phyloP scores from a whole-genome alignment of 225 moss, liverwort and hornwort genomes.

The Pseudisothecium myosuroides region DNA sequence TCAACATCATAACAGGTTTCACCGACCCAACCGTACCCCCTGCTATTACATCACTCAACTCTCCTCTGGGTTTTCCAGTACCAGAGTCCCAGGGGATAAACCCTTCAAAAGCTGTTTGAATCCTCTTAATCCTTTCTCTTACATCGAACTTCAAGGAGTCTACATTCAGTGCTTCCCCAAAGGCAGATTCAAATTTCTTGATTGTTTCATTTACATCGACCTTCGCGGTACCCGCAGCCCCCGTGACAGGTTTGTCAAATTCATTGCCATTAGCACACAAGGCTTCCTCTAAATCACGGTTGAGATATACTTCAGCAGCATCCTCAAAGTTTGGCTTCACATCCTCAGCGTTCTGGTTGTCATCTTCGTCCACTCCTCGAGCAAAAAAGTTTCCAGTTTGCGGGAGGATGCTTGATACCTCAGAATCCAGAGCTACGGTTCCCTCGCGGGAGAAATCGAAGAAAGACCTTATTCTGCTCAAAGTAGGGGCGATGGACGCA shows the following conservation, averaged over 20 bases:
- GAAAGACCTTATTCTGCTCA: conserved; percentile 6
- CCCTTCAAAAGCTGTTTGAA: conserved; percentile 7
- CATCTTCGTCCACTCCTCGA: background rate
- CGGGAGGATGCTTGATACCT: background rate
- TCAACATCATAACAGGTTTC: background rate
- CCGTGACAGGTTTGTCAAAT: background rate
- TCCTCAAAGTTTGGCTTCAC: background rate
- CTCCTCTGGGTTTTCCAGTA: background rate
- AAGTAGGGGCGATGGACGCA: background rate
- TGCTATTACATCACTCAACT: background rate
- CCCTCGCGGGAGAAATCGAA: background rate
- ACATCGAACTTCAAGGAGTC: conserved; percentile 10
- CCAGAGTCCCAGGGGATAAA: conserved; percentile 5
- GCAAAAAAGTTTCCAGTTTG: background rate
- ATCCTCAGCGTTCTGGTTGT: background rate
- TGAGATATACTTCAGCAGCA: background rate
- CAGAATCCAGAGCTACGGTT: background rate
- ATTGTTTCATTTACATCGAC: conserved; percentile 8
- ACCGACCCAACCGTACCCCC: background rate
- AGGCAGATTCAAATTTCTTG: conserved; percentile 1
- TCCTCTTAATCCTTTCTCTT: conserved; percentile 5
- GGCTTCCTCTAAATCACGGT: background rate
- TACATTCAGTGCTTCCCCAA: background rate
- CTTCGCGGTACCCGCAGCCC: background rate
- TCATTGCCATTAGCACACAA: background rate